These are phyloP conservation scores for Dalbergia cochinchinensis DNA, from an alignment of 306 rosid genomes.

Conservation along the genomic window DNA sequence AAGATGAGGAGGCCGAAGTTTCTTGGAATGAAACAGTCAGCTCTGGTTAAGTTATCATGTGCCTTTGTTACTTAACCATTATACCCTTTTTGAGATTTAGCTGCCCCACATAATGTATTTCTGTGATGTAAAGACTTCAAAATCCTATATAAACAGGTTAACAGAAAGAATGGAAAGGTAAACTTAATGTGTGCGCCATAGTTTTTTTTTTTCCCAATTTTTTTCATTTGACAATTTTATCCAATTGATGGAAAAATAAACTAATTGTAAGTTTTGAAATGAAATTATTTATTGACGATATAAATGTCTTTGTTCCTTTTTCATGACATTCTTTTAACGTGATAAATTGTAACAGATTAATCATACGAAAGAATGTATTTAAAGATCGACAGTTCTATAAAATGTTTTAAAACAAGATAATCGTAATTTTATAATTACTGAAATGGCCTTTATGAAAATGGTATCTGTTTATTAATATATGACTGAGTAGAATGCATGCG, in stretches of 20 bases:
- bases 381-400: neutral
- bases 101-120: conserved; percentile 23
- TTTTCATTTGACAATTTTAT: conserved; percentile 22
- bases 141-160: conserved; percentile 27
- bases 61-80: conserved; percentile 6
- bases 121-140: conserved; percentile 19
- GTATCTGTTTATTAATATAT: neutral
- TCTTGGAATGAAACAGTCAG: conserved; percentile 62
- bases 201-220: neutral
- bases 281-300: neutral
- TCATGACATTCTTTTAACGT: neutral
- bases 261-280: conserved; percentile 8
- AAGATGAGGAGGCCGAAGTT: conserved; percentile 54
- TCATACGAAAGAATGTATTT: neutral
- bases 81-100: conserved; percentile 41
- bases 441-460: neutral
- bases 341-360: too few species aligned
- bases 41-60: conserved; percentile 50
- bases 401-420: neutral
- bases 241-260: conserved; percentile 12
- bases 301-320: neutral
- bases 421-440: neutral
- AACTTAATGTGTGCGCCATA: neutral
- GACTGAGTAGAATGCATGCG: neutral
- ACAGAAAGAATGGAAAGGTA: conserved; percentile 20